Conservation (phyloP, 306 rosid genomes). For the Cyamopsis tetragonoloba region DNA sequence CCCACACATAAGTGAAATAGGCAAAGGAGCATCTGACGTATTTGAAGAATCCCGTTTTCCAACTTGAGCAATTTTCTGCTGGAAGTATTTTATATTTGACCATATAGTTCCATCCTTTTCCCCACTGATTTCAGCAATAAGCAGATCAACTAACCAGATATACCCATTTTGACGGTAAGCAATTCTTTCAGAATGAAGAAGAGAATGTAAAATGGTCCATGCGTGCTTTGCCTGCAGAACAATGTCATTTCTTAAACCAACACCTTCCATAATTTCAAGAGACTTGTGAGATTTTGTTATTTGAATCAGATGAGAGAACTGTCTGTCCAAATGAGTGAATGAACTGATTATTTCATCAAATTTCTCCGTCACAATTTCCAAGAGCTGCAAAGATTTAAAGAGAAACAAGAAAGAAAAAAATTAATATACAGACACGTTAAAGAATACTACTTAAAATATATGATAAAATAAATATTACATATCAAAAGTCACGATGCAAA, state of each 20-base stretch:
- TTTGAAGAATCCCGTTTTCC: conserved; percentile 57
- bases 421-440: neutral
- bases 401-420: conserved; percentile 26
- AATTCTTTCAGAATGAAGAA: conserved; percentile 80
- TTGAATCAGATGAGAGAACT: conserved; percentile 71
- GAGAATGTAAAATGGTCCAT: conserved; percentile 86
- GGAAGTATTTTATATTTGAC: conserved; percentile 62
- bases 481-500: neutral
- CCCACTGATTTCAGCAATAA: conserved; percentile 72
- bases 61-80: conserved; percentile 54
- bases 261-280: conserved; percentile 55
- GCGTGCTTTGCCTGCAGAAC: conserved; percentile 55
- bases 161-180: conserved; percentile 74
- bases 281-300: conserved; percentile 66
- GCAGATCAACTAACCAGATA: conserved; percentile 86
- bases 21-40: conserved; percentile 59
- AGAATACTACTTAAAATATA: neutral
- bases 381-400: conserved; percentile 57
- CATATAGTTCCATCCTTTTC: conserved; percentile 53
- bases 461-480: neutral
- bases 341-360: conserved; percentile 62
- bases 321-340: conserved; percentile 78
- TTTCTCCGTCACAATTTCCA: conserved; percentile 66
- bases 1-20: conserved; percentile 78
- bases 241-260: conserved; percentile 51